A percentile compares a stretch with the other conserved stretches of the same genome.
These are phyloP conservation scores for Aureobasidium sp. DNA, from an alignment of 2,329 filamentous ascomycete species.

Conservation along the genomic window DNA sequence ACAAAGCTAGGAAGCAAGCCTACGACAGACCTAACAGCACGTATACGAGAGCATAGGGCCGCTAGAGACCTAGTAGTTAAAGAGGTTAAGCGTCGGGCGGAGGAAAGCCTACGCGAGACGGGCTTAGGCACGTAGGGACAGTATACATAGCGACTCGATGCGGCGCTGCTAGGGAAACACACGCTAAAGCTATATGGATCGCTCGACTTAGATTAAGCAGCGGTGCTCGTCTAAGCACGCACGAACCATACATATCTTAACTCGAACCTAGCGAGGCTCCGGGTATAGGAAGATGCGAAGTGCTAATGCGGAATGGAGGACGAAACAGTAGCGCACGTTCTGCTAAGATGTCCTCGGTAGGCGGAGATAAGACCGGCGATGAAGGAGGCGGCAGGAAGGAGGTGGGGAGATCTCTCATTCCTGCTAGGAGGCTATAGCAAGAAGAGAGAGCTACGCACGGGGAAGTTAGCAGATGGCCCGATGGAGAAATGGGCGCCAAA, in stretches of 20 bases:
- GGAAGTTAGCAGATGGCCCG: too few relatives aligned
- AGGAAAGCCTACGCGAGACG: background rate
- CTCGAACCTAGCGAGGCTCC: background rate
- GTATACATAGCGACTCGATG: background rate
- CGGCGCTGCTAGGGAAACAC: background rate
- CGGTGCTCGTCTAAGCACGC: background rate
- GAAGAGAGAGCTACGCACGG: too few relatives aligned
- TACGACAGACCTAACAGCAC: too few relatives aligned
- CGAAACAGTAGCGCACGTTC: background rate
- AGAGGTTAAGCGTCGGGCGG: background rate
- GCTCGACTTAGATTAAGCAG: background rate
- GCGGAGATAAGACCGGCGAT: background rate
- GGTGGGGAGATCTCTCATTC: background rate
- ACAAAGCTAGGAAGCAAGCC: too few relatives aligned
- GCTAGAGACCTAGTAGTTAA: background rate
- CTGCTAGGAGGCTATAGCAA: too few relatives aligned
- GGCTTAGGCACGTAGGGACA: background rate
- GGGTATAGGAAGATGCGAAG: background rate
- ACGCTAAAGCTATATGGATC: background rate
- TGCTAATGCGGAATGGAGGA: background rate
- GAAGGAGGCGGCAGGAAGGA: background rate
- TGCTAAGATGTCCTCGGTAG: background rate
- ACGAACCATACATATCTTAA: background rate
- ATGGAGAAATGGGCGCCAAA: background rate
- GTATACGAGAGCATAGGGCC: constrained; percentile 20